These are phyloP conservation scores for Podochytrium sp. DNA, from an alignment of 192 early-diverging fungal species.

Conservation along the genomic window DNA sequence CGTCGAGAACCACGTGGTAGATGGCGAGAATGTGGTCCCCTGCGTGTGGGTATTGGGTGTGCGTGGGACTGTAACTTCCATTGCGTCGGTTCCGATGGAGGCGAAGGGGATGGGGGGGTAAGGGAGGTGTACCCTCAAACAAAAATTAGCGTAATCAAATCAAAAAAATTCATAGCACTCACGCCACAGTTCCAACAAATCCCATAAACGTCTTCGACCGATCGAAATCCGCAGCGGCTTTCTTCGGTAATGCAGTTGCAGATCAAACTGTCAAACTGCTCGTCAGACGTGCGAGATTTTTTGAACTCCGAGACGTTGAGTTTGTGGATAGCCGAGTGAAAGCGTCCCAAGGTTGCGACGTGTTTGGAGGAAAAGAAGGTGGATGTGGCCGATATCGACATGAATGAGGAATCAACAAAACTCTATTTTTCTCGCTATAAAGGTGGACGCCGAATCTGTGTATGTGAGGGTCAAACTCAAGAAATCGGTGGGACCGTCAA, in stretches of 20 bases:
- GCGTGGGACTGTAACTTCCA: conserved; percentile 32
- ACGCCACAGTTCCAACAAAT: conserved; percentile 75
- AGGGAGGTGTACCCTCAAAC: conserved; percentile 11
- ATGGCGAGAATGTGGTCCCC: conserved; percentile 46
- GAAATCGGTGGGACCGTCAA: conserved; percentile 69
- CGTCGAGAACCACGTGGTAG: conserved; percentile 63
- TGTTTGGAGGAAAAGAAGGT: neutral
- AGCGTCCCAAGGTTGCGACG: conserved; percentile 48
- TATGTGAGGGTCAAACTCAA: conserved; percentile 66
- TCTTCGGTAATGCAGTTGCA: conserved; percentile 54
- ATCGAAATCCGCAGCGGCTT: conserved; percentile 59
- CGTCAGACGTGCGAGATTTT: conserved; percentile 65
- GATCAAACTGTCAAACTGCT: conserved; percentile 72
- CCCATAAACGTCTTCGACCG: conserved; percentile 76
- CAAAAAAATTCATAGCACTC: conserved; percentile 4
- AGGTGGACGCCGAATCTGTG: too few species aligned
- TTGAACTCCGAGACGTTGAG: conserved; percentile 72
- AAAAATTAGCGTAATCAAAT: neutral
- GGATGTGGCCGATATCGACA: too few species aligned
- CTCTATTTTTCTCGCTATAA: too few species aligned
- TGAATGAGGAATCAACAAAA: too few species aligned
- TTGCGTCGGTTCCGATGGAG: conserved; percentile 32
- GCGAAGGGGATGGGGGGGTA: conserved; percentile 59
- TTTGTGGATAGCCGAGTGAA: conserved; percentile 77
- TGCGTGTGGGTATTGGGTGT: conserved; percentile 24